These are phyloP conservation scores for Phymatotrichopsis omnivora DNA, from an alignment of 2,329 filamentous ascomycete species.

Conservation along the genomic window DNA sequence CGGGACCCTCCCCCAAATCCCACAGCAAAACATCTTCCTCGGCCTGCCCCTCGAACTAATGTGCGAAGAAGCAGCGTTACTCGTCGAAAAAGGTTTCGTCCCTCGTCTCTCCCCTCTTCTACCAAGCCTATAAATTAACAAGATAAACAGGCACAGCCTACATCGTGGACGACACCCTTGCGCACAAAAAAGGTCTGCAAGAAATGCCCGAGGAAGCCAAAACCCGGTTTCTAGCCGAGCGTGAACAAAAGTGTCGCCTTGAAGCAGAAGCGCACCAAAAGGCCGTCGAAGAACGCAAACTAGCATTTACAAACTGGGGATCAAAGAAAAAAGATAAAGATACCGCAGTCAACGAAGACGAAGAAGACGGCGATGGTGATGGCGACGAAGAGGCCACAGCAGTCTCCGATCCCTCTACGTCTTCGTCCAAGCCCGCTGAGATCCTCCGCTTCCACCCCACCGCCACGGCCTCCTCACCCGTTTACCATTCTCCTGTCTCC, in stretches of 20 bases:
- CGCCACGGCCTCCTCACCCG: slow-evolving; percentile 34
- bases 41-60: slow-evolving; percentile 81
- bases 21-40: slow-evolving; percentile 89
- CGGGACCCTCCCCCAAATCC: slow-evolving; percentile 81
- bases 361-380: slow-evolving; percentile 33
- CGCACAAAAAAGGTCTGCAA: slow-evolving; percentile 56
- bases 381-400: slow-evolving; percentile 9
- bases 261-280: slow-evolving; percentile 35
- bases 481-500: slow-evolving; percentile 41
- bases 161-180: slow-evolving; percentile 66
- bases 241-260: slow-evolving; percentile 47
- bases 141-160: slow-evolving; percentile 50
- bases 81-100: slow-evolving; percentile 54
- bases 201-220: slow-evolving; percentile 49
- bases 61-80: slow-evolving; percentile 74
- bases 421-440: slow-evolving; percentile 30
- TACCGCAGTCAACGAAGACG: neutral
- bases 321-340: neutral
- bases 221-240: slow-evolving; percentile 48
- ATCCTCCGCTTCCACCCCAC: slow-evolving; percentile 34
- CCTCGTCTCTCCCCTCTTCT: neutral
- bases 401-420: slow-evolving; percentile 27
- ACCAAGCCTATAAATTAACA: neutral
- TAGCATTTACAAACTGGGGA: slow-evolving; percentile 9
- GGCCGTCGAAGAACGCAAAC: slow-evolving; percentile 31